These are phyloP conservation scores for Triticum dicoccoides DNA, from an alignment of 176 grass and related monocot species.

Conservation along the genomic window DNA sequence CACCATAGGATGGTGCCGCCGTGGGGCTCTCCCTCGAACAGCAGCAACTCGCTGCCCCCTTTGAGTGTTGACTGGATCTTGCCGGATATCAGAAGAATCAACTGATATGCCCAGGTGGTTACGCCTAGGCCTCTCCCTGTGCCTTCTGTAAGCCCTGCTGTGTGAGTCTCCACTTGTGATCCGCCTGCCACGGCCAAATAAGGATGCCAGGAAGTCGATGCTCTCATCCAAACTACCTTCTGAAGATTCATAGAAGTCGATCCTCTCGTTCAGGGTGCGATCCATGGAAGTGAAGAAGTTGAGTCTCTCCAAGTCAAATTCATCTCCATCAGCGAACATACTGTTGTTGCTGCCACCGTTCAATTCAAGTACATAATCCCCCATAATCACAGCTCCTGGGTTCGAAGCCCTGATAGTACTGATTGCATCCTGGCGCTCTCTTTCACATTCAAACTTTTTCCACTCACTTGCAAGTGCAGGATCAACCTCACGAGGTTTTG, in stretches of 20 bases:
- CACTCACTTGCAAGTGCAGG: constrained; percentile 78
- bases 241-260: constrained; percentile 43
- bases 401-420: constrained; percentile 78
- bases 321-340: constrained; percentile 32
- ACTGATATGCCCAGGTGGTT: constrained; percentile 18
- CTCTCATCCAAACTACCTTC: constrained; percentile 45
- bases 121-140: constrained; percentile 38
- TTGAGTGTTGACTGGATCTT: constrained; percentile 18
- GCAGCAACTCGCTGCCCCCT: constrained; percentile 23
- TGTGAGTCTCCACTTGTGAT: constrained; percentile 27
- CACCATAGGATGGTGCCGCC: constrained; percentile 21
- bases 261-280: constrained; percentile 44
- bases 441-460: constrained; percentile 72
- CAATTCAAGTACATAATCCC: constrained; percentile 93
- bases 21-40: constrained; percentile 29
- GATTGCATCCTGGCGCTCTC: constrained; percentile 77
- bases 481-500: constrained; percentile 67
- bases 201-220: constrained; percentile 47
- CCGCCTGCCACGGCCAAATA: constrained; percentile 45
- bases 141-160: constrained; percentile 38
- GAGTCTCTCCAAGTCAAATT: constrained; percentile 43
- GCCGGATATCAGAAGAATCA: constrained; percentile 31
- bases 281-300: constrained; percentile 55
- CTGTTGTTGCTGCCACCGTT: constrained; percentile 39
- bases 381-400: constrained; percentile 72